A percentile compares a stretch with the other conserved stretches of the same genome.
phyloP scores from a whole-genome alignment of 2,329 filamentous ascomycete genomes.

The Davidsoniella virescens region DNA sequence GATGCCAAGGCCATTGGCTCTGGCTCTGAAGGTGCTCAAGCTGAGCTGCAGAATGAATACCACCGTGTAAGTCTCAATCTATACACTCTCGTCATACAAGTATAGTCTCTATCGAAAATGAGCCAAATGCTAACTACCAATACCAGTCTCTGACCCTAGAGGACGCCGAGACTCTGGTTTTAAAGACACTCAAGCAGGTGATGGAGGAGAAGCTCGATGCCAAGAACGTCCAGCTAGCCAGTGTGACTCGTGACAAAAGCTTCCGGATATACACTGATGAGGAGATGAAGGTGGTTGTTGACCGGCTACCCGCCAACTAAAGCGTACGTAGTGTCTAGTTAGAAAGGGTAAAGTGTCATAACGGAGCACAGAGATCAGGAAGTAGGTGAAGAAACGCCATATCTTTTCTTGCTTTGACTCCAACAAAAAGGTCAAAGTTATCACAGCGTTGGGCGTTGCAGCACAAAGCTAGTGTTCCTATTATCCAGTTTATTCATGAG shows the following conservation, averaged over 20 bases:
- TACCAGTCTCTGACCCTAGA: conserved; percentile 68
- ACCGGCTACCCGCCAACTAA: conserved; percentile 56
- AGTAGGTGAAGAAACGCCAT: not conserved
- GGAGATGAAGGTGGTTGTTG: conserved; percentile 89
- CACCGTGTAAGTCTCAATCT: conserved; percentile 50
- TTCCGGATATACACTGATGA: conserved; percentile 98
- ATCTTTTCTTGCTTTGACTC: not conserved
- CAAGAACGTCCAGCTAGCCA: conserved; percentile 97
- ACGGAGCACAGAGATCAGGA: not conserved
- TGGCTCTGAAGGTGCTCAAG: conserved; percentile 91
- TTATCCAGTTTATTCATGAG: conserved; percentile 4
- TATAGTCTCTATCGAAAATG: not conserved
- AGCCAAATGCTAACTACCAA: not conserved
- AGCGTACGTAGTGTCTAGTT: not conserved
- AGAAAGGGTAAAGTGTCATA: not conserved
- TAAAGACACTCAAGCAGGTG: conserved; percentile 98
- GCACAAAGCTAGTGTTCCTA: conserved; percentile 1
- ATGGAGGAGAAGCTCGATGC: conserved; percentile 99
- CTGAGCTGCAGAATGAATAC: conserved; percentile 96
- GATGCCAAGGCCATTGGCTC: conserved; percentile 98
- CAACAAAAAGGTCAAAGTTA: not conserved
- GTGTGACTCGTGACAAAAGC: conserved; percentile 91
- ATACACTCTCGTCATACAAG: not conserved
- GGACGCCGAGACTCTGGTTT: conserved; percentile 84
- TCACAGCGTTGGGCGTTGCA: not conserved